phyloP scores from a whole-genome alignment of 306 rosid species.

The Dalbergia cochinchinensis region DNA sequence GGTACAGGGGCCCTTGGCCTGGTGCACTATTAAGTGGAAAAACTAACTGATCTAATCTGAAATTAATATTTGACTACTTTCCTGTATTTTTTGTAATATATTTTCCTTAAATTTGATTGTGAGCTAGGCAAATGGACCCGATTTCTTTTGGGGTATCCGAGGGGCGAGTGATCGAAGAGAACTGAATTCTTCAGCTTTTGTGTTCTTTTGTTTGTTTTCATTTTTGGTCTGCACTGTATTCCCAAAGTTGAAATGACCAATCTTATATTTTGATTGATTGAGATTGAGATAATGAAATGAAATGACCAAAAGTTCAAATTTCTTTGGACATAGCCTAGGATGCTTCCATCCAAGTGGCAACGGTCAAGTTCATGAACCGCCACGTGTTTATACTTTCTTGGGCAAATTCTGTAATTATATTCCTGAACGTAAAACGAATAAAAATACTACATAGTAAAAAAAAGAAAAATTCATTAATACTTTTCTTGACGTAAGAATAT shows the following conservation, averaged over 20 bases:
- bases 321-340: conserved; percentile 15
- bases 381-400: conserved; percentile 29
- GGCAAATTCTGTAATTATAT: background rate
- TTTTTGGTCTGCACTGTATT: no score
- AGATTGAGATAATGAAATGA: conserved; percentile 12
- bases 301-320: background rate
- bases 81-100: background rate
- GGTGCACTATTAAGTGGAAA: background rate
- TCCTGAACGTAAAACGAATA: background rate
- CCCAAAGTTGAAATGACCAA: background rate
- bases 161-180: background rate
- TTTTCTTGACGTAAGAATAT: no score
- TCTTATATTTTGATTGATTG: background rate
- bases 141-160: background rate
- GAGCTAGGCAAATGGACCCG: background rate
- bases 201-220: no score
- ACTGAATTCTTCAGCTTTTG: background rate
- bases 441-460: no score
- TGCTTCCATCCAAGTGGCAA: conserved; percentile 13
- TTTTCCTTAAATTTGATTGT: background rate
- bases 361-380: conserved; percentile 20
- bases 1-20: background rate
- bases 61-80: background rate
- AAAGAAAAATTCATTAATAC: no score
- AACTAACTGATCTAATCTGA: background rate